Conservation (phyloP, 108 stramenopile genomes). For the Fragilaria crotonensis region DNA sequence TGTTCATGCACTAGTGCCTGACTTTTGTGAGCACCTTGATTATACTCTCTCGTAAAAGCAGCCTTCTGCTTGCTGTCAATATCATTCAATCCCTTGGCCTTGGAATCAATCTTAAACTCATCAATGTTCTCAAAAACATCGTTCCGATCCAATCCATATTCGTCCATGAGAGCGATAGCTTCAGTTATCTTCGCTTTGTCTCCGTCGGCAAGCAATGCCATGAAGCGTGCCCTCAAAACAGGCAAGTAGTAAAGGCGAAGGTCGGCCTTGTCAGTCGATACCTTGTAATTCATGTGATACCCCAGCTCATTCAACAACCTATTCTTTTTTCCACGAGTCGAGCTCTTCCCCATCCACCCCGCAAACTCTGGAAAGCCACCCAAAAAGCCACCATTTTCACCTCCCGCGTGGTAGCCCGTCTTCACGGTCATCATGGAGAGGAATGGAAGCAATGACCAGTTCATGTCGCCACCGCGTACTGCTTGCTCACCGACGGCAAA, state of each 20-base stretch:
- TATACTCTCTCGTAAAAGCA: slow-evolving; percentile 84
- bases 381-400: slow-evolving; percentile 63
- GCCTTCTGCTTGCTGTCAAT: slow-evolving; percentile 81
- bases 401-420: slow-evolving; percentile 80
- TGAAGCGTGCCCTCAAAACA: slow-evolving; percentile 52
- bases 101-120: slow-evolving; percentile 51
- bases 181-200: slow-evolving; percentile 33
- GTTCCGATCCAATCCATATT: slow-evolving; percentile 90
- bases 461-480: slow-evolving; percentile 83
- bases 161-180: slow-evolving; percentile 83
- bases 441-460: slow-evolving; percentile 90
- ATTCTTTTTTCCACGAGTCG: slow-evolving; percentile 65
- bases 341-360: slow-evolving; percentile 95
- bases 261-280: slow-evolving; percentile 50
- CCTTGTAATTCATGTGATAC: slow-evolving; percentile 85
- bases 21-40: slow-evolving; percentile 59
- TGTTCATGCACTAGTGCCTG: slow-evolving; percentile 81
- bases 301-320: slow-evolving; percentile 78
- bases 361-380: slow-evolving; percentile 91
- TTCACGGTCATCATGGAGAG: slow-evolving; percentile 78
- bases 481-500: slow-evolving; percentile 72
- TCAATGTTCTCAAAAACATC: slow-evolving; percentile 91
- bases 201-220: slow-evolving; percentile 43
- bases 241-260: slow-evolving; percentile 80
- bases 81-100: slow-evolving; percentile 37